Percentiles rank a stretch among this genome's conserved stretches.
phyloP scores from a whole-genome alignment of 192 early-diverging fungal species.

The Dispira simplex region DNA sequence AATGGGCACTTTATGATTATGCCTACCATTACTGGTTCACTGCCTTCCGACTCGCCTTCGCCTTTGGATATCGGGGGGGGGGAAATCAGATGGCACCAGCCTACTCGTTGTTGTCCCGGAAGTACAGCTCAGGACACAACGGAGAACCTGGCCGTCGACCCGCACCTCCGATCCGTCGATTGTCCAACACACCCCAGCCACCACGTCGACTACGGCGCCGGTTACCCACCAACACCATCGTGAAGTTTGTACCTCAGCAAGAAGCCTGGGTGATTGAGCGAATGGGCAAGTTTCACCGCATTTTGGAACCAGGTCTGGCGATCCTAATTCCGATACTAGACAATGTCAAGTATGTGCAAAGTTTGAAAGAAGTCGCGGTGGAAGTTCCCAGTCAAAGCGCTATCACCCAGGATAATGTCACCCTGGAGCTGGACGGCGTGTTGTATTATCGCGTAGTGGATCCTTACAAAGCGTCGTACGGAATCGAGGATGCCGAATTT shows the following conservation, averaged over 20 bases:
- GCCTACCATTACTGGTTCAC: too few species aligned
- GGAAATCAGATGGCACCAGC: too few species aligned
- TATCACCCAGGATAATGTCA: slow-evolving; percentile 96
- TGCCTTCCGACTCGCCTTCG: too few species aligned
- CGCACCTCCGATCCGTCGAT: neutral
- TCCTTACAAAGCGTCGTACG: slow-evolving; percentile 89
- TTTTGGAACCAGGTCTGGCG: slow-evolving; percentile 81
- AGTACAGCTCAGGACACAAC: too few species aligned
- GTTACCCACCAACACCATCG: slow-evolving; percentile 28
- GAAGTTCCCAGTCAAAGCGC: slow-evolving; percentile 82
- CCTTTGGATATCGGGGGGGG: too few species aligned
- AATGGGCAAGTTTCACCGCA: slow-evolving; percentile 76
- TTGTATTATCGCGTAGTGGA: slow-evolving; percentile 88
- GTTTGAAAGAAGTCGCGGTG: slow-evolving; percentile 86
- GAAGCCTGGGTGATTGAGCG: slow-evolving; percentile 97
- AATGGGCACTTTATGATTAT: too few species aligned
- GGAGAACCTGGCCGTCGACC: neutral
- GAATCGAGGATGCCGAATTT: slow-evolving; percentile 89
- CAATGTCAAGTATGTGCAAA: slow-evolving; percentile 82
- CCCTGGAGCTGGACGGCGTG: slow-evolving; percentile 89
- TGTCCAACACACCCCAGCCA: neutral
- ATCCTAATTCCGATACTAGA: slow-evolving; percentile 82
- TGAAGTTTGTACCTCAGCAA: slow-evolving; percentile 98
- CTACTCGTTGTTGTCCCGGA: too few species aligned
- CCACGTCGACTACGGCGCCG: neutral